Evolutionary conservation across 768 basidiomycete species (phyloP), one percentile per base, ranked within the genome.

Genomic region (Suillus hirtellus): DNA sequence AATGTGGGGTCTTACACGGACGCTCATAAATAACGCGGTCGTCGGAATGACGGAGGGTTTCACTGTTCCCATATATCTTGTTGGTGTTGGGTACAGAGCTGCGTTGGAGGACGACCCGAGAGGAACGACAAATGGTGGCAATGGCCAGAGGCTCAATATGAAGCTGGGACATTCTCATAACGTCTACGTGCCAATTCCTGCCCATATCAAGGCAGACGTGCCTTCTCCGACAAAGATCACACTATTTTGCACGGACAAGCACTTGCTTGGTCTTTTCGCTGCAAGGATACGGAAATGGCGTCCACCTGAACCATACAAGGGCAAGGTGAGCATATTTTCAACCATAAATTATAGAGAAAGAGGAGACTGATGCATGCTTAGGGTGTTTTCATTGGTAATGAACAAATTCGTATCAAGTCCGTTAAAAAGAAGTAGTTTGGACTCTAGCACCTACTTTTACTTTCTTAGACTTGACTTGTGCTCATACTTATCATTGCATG

Each of bases 241-340:
- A 37, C 76, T 99, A 31, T 83, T 79, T 24, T 94, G 95, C 68
- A 91, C 86, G 61, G 90, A 97, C 79, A 98, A 98, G 75, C 91
- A 97, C 69, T 77, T 82, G 55, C 75, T 99, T 63, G 95, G 95
- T 1, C 80, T 93, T 67, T 96, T 96, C 72, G 92, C 95, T 0
- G 94, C 96, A 6, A 85, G 87, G 67, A 88, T 99, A 31, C 82
- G 95, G 65, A 84, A 82, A 64, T 89, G 88, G 79, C 85, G 96
- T 69, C 89, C 89, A 68, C 96, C 96, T 24, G 96, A 99, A 73
- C 96, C 95, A 17, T 99, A 98, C 78, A 94, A 98, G 78, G 96
- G 95, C 73, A 98, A 98, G 85, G 95, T 96, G 71, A 59, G 90
- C 56, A 42, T 38, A 34, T 49, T 1, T 53, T 2, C 27, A 42